Evolutionary conservation across 805 yeast genomes (phyloP).

Genomic region (Suhomyces pyralidae): DNA sequence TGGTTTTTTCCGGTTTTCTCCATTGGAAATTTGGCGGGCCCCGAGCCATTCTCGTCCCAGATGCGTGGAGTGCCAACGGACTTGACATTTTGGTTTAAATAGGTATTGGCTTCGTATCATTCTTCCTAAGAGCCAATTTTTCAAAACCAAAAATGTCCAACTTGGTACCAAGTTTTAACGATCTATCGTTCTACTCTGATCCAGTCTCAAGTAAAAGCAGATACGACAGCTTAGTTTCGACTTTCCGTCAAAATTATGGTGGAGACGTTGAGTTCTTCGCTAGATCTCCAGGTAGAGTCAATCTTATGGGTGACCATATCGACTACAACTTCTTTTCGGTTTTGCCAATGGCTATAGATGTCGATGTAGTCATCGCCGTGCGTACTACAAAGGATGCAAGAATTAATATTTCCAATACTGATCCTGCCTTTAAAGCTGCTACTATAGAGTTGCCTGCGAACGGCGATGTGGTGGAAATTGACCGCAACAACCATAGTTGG

Average conservation of each 20-base stretch:
- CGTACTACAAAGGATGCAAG: slow-evolving; percentile 14
- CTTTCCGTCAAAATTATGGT: slow-evolving; percentile 23
- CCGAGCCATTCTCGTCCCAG: not conserved
- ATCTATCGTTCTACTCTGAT: slow-evolving; percentile 35
- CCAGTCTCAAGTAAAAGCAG: slow-evolving; percentile 23
- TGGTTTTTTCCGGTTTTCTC: not conserved
- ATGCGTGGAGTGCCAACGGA: not conserved
- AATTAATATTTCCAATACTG: slow-evolving; percentile 31
- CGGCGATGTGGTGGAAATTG: slow-evolving; percentile 44
- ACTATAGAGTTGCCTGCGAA: slow-evolving; percentile 38
- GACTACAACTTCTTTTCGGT: slow-evolving; percentile 67
- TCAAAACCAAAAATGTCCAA: not conserved
- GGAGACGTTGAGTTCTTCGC: slow-evolving; percentile 46
- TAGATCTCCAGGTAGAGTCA: slow-evolving; percentile 75
- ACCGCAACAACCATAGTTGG: slow-evolving; percentile 54
- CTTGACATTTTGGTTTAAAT: not conserved
- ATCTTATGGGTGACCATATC: slow-evolving; percentile 71
- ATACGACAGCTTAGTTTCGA: slow-evolving; percentile 20
- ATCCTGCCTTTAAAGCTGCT: slow-evolving; percentile 32
- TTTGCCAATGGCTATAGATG: slow-evolving; percentile 70
- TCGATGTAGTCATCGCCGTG: slow-evolving; percentile 58
- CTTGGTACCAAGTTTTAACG: slow-evolving; percentile 32
- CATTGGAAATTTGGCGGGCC: not conserved
- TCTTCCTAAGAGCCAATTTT: not conserved
- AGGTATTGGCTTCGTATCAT: not conserved